Evolutionary conservation across 805 yeast species (phyloP), one percentile per base, ranked within the genome.

Genomic region (Kuraishia ogatae): DNA sequence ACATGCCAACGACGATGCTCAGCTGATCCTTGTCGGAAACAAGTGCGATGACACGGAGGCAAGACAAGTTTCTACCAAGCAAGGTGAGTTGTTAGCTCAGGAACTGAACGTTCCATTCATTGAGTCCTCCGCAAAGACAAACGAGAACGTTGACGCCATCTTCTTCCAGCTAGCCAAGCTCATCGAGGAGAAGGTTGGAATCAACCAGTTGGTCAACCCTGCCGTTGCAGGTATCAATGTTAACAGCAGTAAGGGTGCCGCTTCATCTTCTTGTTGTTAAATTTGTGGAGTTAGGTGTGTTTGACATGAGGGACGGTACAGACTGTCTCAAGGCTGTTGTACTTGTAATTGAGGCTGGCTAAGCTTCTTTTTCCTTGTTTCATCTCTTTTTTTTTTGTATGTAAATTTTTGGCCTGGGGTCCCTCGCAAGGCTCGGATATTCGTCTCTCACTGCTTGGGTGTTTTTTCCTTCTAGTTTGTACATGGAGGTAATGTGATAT

Each of bases 1-100:
- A 70, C 97, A 94, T 64, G 99, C 98, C 48, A 88, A 87, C 63
- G 98, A 92, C 61, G 97, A 92, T 66, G 97, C 97, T 15, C 96
- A 91, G 71, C 78, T 94, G 66, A 85, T 93, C 66, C 77, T 94
- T 61, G 97, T 94, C 17, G 99, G 97, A 60, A 94, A 94, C 79
- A 94, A 94, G 77, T 85, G 88, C 69, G 99, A 94, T 66, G 94
- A 92, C 73, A 84, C 80, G 53, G 93, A 85, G 58, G 81, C 87
- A 61, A 85, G 99, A 72, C 92, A 87, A 56, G 96, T 94, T 13
- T 77, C 92, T 23, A 78, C 81, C 56, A 97, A 93, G 66, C 96
- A 93, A 71, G 99, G 98, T 65, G 89, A 87, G 68, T 83, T 81
- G 21, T 77, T 94, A 61, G 97, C 98, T 26, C 79, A 83, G 57